Percentiles rank a stretch among this genome's conserved stretches.
Evolutionary conservation across 192 early-diverging fungal species (phyloP).

Genomic region (Paraglomus occultum): DNA sequence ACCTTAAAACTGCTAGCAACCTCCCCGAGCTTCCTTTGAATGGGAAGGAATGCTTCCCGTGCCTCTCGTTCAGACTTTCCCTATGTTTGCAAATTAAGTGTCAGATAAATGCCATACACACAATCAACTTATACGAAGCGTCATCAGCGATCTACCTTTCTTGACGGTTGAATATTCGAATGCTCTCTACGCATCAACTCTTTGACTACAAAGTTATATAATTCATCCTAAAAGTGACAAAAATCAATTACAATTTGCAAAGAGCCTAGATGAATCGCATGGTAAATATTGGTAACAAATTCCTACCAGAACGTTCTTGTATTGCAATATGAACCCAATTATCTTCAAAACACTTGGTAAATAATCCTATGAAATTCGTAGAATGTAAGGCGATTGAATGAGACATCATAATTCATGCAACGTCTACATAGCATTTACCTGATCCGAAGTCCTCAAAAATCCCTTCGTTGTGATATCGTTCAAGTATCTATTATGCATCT

Average conservation of each 20-base stretch:
- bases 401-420: neutral
- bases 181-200: slow-evolving; percentile 41
- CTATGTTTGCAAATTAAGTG: neutral
- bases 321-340: slow-evolving; percentile 66
- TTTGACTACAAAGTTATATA: slow-evolving; percentile 44
- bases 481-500: slow-evolving; percentile 77
- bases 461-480: slow-evolving; percentile 62
- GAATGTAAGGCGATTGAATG: neutral
- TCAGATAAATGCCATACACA: too few relatives aligned
- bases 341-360: slow-evolving; percentile 50
- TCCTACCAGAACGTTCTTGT: slow-evolving; percentile 49
- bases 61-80: neutral
- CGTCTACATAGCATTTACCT: slow-evolving; percentile 35
- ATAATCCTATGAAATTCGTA: slow-evolving; percentile 32
- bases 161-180: too few relatives aligned
- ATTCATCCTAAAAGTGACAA: slow-evolving; percentile 40
- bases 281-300: slow-evolving; percentile 18
- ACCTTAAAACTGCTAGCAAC: slow-evolving; percentile 38
- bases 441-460: slow-evolving; percentile 51
- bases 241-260: slow-evolving; percentile 13
- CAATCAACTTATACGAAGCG: too few relatives aligned
- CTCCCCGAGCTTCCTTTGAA: slow-evolving; percentile 24
- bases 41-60: slow-evolving; percentile 26
- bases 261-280: neutral
- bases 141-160: too few relatives aligned